phyloP scores from a whole-genome alignment of 768 basidiomycete genomes.

The Cystobasidium ongulense region DNA sequence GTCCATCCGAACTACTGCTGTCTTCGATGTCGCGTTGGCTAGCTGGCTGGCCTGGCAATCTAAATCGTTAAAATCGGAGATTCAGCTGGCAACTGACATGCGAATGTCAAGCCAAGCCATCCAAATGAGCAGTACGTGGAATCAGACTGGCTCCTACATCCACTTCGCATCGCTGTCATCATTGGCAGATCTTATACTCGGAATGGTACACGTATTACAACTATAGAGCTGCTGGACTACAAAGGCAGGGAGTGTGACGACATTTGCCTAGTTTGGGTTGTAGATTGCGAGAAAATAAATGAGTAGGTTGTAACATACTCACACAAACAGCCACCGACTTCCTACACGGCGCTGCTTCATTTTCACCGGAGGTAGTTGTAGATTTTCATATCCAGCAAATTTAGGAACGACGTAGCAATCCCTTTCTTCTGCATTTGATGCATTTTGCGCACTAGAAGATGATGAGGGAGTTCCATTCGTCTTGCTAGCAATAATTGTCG shows the following conservation, averaged over 20 bases:
- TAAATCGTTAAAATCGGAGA: background rate
- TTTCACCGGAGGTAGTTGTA: slow-evolving; percentile 68
- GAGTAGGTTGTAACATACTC: background rate
- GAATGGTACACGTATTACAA: too few relatives aligned
- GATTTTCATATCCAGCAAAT: slow-evolving; percentile 68
- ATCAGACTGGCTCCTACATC: too few relatives aligned
- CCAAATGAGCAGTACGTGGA: too few relatives aligned
- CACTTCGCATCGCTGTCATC: too few relatives aligned
- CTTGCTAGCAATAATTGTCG: slow-evolving; percentile 45
- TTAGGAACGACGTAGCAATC: slow-evolving; percentile 67
- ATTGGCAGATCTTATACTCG: too few relatives aligned
- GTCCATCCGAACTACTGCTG: too few relatives aligned
- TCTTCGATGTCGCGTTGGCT: too few relatives aligned
- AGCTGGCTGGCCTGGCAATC: background rate
- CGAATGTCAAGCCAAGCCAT: background rate
- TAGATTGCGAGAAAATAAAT: background rate
- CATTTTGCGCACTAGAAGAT: slow-evolving; percentile 42
- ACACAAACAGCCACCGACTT: slow-evolving; percentile 45
- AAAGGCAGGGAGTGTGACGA: too few relatives aligned
- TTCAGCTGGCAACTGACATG: background rate
- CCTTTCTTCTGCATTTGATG: slow-evolving; percentile 46
- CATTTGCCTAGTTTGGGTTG: background rate
- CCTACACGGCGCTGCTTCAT: slow-evolving; percentile 46
- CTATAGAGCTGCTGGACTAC: too few relatives aligned
- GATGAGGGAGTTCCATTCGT: slow-evolving; percentile 40